Evolutionary conservation across 2,329 filamentous ascomycete species (phyloP).

Genomic region (Aspergillus cejpii): DNA sequence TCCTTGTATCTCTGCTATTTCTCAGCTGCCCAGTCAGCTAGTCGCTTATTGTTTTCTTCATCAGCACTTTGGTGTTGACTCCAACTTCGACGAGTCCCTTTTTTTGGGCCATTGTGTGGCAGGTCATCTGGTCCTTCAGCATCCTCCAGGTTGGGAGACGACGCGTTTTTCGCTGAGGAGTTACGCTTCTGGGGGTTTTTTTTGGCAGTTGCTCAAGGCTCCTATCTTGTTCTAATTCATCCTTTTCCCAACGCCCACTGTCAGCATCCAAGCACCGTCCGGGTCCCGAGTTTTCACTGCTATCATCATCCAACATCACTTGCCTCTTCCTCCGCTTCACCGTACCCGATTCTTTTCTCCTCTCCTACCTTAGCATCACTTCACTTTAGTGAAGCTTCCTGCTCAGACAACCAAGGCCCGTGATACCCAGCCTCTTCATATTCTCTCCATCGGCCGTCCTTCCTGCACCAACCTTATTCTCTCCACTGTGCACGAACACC

Average conservation of each 20-base stretch:
- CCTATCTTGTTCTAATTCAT: slow-evolving; percentile 17
- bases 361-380: slow-evolving; percentile 19
- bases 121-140: not conserved
- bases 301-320: slow-evolving; percentile 20
- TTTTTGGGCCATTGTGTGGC: slow-evolving; percentile 1
- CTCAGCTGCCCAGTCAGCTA: not conserved
- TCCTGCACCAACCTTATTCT: slow-evolving; percentile 31
- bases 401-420: slow-evolving; percentile 19
- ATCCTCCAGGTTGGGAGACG: not conserved
- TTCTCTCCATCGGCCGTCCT: slow-evolving; percentile 27
- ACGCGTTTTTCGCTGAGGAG: slow-evolving; percentile 1
- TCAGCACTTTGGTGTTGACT: not conserved
- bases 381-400: slow-evolving; percentile 17
- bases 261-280: slow-evolving; percentile 17
- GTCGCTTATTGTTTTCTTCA: not conserved
- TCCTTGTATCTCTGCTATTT: slow-evolving; percentile 7
- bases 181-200: not conserved
- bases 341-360: slow-evolving; percentile 19
- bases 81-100: not conserved
- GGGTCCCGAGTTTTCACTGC: slow-evolving; percentile 17
- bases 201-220: slow-evolving; percentile 14
- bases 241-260: slow-evolving; percentile 15
- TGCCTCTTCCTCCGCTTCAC: slow-evolving; percentile 16
- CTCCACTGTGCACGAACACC: slow-evolving; percentile 31
- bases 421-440: slow-evolving; percentile 25